Evolutionary conservation across 768 basidiomycete genomes (phyloP), one percentile per base, ranked within the genome.

Genomic region (Paxillus ammoniavirescens): DNA sequence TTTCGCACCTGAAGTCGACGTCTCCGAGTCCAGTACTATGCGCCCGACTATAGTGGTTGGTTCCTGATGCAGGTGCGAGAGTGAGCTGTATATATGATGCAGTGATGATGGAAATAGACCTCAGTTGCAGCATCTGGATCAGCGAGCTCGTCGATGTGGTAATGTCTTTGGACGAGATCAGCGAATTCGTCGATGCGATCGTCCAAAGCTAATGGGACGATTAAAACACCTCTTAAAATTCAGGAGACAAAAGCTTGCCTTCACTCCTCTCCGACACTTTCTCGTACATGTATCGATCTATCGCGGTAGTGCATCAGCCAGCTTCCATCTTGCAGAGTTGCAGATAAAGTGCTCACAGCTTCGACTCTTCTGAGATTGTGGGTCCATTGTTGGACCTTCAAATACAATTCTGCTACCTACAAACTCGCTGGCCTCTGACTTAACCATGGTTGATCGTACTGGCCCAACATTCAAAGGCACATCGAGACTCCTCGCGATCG

Each of bases 201-300:
- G 62, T 98, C 95, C 49, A 99, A 81, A 14, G 74, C 93, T 95
- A 63, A 26, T 40, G 21, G 36, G 52, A 14, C 4, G 43, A 43
- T 57, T 42, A 52, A 48, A 35, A 23, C 28, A 15, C 6, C 18
- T 37, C 23, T 14, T 5, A 42, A 36, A 28, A 28, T 10, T 13
- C 3, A 21, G 31, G 26, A 47, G 36, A 41, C 10, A 61, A 68
- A 46, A 60, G 13, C 31, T 15, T 31, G 92, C 93, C 85, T 78
- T 88, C 88, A 56, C 91, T 87, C 43, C 94, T 77, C 64, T 91
- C 90, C 2, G 83, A 82, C 23, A 89, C 77, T 72, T 91, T 93
- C 69, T 98, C 94, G 64, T 90, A 93, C 94, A 96, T 95, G 68
- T 98, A 98, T 28, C 90, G 82, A 78, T 87, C 89, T 91, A 59